Percentiles rank a stretch among this genome's conserved stretches.
Conservation (phyloP, 371 early-diverging fungal genomes). For the Zychaea mexicana region DNA sequence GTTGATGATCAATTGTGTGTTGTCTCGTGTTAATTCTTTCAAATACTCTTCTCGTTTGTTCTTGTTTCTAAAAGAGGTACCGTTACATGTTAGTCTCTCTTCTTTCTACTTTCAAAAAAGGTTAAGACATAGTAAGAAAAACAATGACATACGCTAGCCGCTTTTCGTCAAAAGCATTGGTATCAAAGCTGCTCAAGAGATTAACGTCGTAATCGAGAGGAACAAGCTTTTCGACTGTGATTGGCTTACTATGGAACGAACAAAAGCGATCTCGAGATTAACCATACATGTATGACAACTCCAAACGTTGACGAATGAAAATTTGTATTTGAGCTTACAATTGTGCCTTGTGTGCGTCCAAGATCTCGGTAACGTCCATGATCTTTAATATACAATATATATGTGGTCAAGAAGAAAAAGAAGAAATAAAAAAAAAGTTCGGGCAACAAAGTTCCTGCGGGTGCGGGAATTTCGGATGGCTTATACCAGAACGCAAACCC, state of each 20-base stretch:
- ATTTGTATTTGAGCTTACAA: slow-evolving; percentile 60
- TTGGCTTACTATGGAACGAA: slow-evolving; percentile 50
- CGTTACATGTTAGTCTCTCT: not conserved
- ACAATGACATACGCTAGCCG: slow-evolving; percentile 52
- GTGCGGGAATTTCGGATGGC: too few relatives aligned
- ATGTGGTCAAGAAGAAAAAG: slow-evolving; percentile 7
- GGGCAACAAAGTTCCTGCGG: not conserved
- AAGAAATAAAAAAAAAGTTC: slow-evolving; percentile 1
- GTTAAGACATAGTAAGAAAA: too few relatives aligned
- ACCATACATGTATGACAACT: not conserved
- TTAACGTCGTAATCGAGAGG: slow-evolving; percentile 90
- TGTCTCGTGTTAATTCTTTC: slow-evolving; percentile 77
- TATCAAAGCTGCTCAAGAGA: slow-evolving; percentile 78
- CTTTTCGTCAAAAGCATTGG: slow-evolving; percentile 73
- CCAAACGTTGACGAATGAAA: not conserved
- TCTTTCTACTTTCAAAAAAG: not conserved
- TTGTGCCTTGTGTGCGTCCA: slow-evolving; percentile 66
- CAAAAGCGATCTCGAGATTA: not conserved
- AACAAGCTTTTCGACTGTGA: slow-evolving; percentile 71
- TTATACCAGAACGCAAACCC: not conserved
- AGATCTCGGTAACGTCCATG: slow-evolving; percentile 76
- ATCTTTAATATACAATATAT: not conserved
- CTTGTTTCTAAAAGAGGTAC: not conserved
- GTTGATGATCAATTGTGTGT: slow-evolving; percentile 87
- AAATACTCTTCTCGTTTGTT: slow-evolving; percentile 62